Evolutionary conservation across 371 early-diverging fungal genomes (phyloP).

Genomic region (Encephalitozoon romaleae): DNA sequence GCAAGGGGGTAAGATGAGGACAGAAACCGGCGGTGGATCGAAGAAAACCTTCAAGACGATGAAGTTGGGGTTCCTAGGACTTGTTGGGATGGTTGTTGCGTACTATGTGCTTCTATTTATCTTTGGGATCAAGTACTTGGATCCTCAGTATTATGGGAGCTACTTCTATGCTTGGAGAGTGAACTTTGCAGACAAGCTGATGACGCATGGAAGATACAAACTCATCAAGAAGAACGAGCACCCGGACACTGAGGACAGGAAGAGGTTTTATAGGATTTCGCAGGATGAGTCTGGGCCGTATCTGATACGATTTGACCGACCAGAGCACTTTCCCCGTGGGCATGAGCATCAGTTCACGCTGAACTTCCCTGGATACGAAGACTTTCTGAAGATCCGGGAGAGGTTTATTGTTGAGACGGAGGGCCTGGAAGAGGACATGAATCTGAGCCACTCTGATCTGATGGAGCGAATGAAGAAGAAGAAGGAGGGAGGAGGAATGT

Average conservation of each 20-base stretch:
- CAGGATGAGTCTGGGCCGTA: neutral
- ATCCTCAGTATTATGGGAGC: constrained; percentile 6
- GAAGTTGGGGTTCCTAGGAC: neutral
- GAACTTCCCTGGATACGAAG: neutral
- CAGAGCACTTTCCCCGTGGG: constrained; percentile 15
- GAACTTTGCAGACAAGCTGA: constrained; percentile 27
- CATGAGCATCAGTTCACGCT: constrained; percentile 11
- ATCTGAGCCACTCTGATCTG: neutral
- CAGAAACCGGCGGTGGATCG: neutral
- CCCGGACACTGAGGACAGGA: neutral
- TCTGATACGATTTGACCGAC: neutral
- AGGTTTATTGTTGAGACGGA: neutral
- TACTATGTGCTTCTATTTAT: constrained; percentile 8
- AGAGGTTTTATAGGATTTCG: constrained; percentile 8
- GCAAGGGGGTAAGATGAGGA: neutral
- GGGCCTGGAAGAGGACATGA: neutral
- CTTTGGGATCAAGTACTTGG: constrained; percentile 2
- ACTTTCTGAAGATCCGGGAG: neutral
- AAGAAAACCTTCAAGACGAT: neutral
- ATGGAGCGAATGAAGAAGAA: neutral
- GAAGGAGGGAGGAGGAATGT: constrained; percentile 1
- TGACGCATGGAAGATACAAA: constrained; percentile 35
- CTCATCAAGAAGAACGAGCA: constrained; percentile 10
- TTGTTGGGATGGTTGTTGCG: neutral
- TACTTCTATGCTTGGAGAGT: constrained; percentile 24